Evolutionary conservation across 306 rosid genomes (phyloP), one percentile per base, ranked within the genome.

Genomic region (Fragaria vesca): DNA sequence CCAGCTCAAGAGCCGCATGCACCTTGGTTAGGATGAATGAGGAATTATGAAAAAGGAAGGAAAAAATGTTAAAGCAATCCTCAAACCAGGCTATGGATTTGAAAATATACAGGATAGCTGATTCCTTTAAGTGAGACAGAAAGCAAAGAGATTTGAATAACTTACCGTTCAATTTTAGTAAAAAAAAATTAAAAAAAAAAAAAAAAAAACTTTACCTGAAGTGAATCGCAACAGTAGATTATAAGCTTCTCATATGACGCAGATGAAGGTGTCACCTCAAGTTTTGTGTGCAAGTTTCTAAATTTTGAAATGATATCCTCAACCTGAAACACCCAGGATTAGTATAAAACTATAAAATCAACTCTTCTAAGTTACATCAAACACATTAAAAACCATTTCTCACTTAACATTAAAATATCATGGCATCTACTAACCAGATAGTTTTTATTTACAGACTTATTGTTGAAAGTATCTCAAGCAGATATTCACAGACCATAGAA

Each of bases 231-330:
- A 78, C 90, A 81, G 85, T 86, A 81, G 60, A 63, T 76, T 75
- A 95, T 82, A 80, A 95, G 95, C 85, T 86, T 90, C 83, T 82
- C 89, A 47, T 87, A 91, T 32, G 97, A 88, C 12, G 84, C 76
- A 60, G 84, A 78, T 50, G 93, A 95, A 74, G 92, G 93, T 63
- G 83, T 79, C 81, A 92, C 85, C 75, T 88, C 88, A 75, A 87
- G 78, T 12, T 38, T 83, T 13, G 21, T 75, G 79, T 95, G 98
- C 83, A 88, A 79, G 79, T 83, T 85, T 79, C 81, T 90, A 87
- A 88, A 89, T 71, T 84, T 86, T 78, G 78, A 67, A 74, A 88
- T 63, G 71, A 72, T 82, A 82, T 89, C 91, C 91, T 92, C 97
- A 81, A 92, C 88, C 98, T 95, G 88, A 86, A 88, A 88, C 32